phyloP scores from a whole-genome alignment of 2,329 filamentous ascomycete genomes.

The Diaporthe citri region DNA sequence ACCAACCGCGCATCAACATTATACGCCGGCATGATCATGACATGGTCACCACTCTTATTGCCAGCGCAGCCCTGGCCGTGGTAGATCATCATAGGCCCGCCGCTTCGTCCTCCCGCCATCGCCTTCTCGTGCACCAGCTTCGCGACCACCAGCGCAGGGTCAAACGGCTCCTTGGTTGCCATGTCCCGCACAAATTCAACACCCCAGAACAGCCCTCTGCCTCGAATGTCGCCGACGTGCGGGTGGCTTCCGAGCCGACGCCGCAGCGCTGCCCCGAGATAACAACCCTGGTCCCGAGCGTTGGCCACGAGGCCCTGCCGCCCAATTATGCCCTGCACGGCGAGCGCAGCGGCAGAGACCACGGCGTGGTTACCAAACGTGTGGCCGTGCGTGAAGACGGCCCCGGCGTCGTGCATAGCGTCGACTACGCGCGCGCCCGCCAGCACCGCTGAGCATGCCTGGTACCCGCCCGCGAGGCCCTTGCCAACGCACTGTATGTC shows the following conservation, averaged over 20 bases:
- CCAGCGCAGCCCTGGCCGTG: slow-evolving; percentile 67
- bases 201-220: slow-evolving; percentile 69
- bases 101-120: slow-evolving; percentile 50
- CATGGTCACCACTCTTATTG: slow-evolving; percentile 71
- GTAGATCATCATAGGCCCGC: slow-evolving; percentile 67
- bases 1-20: slow-evolving; percentile 67
- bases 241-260: slow-evolving; percentile 56
- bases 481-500: slow-evolving; percentile 78
- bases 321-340: slow-evolving; percentile 70
- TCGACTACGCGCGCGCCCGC: slow-evolving; percentile 64
- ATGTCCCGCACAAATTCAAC: slow-evolving; percentile 53
- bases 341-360: slow-evolving; percentile 71
- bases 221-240: slow-evolving; percentile 72
- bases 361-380: slow-evolving; percentile 73
- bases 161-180: slow-evolving; percentile 43
- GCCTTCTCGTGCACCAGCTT: slow-evolving; percentile 43
- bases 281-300: slow-evolving; percentile 64
- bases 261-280: slow-evolving; percentile 59
- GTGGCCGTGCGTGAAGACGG: slow-evolving; percentile 64
- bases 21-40: slow-evolving; percentile 73
- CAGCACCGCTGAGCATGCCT: slow-evolving; percentile 71
- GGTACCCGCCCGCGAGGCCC: slow-evolving; percentile 73
- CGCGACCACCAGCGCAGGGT: slow-evolving; percentile 39
- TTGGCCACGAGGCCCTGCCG: slow-evolving; percentile 71
- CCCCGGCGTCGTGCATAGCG: slow-evolving; percentile 51